phyloP scores from a whole-genome alignment of 352 stramenopile species.

The Hyaloperonospora arabidopsidis region DNA sequence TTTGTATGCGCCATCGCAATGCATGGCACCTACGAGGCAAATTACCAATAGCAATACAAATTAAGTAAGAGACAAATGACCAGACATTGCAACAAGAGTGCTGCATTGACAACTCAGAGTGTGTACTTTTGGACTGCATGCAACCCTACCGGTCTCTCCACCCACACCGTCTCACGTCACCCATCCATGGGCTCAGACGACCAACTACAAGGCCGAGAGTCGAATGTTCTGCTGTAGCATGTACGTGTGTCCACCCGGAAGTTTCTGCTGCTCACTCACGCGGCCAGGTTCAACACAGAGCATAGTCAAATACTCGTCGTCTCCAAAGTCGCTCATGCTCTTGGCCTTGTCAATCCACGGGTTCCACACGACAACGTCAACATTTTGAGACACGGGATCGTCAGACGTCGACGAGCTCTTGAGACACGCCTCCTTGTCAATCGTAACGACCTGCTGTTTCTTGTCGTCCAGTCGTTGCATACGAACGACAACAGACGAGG shows the following conservation, averaged over 20 bases:
- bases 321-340: conserved; percentile 90
- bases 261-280: conserved; percentile 60
- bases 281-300: conserved; percentile 92
- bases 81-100: too few relatives aligned
- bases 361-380: conserved; percentile 91
- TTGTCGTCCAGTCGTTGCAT: conserved; percentile 44
- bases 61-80: too few relatives aligned
- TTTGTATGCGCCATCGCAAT: too few relatives aligned
- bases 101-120: too few relatives aligned
- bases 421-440: conserved; percentile 65
- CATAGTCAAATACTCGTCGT: conserved; percentile 93
- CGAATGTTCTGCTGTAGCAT: conserved; percentile 64
- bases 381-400: conserved; percentile 24
- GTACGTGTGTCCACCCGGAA: conserved; percentile 45
- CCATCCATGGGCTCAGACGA: neutral
- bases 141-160: too few relatives aligned
- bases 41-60: too few relatives aligned
- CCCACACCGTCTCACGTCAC: too few relatives aligned
- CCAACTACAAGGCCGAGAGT: conserved; percentile 39
- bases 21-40: too few relatives aligned
- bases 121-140: too few relatives aligned
- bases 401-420: conserved; percentile 26
- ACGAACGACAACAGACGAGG: conserved; percentile 54
- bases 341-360: conserved; percentile 90
- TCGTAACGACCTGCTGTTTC: conserved; percentile 48